A percentile compares a stretch with the other conserved stretches of the same genome.
Evolutionary conservation across 2,329 filamentous ascomycete genomes (phyloP).

Genomic region (Aspergillus ochraceoroseus): DNA sequence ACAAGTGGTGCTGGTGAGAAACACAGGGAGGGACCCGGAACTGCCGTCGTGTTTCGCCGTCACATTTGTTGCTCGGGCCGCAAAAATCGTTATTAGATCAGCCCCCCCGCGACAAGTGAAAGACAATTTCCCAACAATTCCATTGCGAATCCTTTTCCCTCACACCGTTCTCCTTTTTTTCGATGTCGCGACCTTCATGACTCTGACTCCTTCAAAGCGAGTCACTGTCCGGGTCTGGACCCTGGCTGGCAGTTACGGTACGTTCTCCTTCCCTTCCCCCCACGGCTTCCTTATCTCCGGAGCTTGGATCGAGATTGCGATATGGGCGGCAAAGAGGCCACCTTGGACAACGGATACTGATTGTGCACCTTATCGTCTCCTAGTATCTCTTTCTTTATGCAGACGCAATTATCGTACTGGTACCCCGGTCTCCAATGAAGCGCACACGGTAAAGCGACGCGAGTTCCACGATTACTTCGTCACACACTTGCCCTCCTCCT

Average conservation of each 20-base stretch:
- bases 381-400: slow-evolving; percentile 34
- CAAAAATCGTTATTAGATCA: slow-evolving; percentile 18
- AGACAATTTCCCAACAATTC: slow-evolving; percentile 6
- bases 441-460: slow-evolving; percentile 37
- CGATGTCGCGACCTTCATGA: slow-evolving; percentile 37
- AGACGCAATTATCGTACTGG: slow-evolving; percentile 27
- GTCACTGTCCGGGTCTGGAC: slow-evolving; percentile 40
- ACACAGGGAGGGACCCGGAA: too few relatives aligned
- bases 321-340: neutral
- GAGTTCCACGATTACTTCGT: slow-evolving; percentile 95
- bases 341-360: neutral
- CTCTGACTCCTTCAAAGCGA: slow-evolving; percentile 36
- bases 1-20: too few relatives aligned
- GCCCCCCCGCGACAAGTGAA: slow-evolving; percentile 17
- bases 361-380: neutral
- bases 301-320: slow-evolving; percentile 10
- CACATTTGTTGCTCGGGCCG: slow-evolving; percentile 19
- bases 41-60: slow-evolving; percentile 21
- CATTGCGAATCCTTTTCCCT: slow-evolving; percentile 11
- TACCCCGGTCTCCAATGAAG: slow-evolving; percentile 14
- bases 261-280: slow-evolving; percentile 16
- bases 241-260: slow-evolving; percentile 38
- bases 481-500: slow-evolving; percentile 88
- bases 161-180: slow-evolving; percentile 13
- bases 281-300: slow-evolving; percentile 18